Base-by-base conservation (phyloP, 768 basidiomycete genomes). In the Boletus sensibilis region DNA sequence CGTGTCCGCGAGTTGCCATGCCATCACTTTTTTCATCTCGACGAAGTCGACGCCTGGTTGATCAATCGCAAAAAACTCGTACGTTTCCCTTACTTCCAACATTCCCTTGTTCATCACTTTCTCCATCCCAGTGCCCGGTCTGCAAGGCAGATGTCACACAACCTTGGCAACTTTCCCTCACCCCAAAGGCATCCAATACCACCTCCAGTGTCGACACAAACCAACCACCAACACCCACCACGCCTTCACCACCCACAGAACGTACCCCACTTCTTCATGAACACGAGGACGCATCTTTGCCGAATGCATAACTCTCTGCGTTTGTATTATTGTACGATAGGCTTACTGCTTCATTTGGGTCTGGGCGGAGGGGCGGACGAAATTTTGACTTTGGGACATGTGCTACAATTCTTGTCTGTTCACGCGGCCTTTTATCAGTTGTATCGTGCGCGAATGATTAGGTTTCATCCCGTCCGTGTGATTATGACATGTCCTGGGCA, bases 91-190 rank as follows among this genome's bases (percentile, higher is more conserved):
- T 50, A 20, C 34, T 33, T 33, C 2, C n/a, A 39, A 23, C 1
- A 34, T 42, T 56, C 45, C 53, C 56, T 52, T 49, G 34, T 29
- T 53, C 59, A 29, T 57, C 20, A 56, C 52, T 1, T 16, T 50
- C 35, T 40, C 23, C 41, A 12, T 51, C 29, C 50, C 61, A 96
- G 93, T 97, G 94, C 64, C 94, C 94, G 6, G 79, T 94, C 3
- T 97, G 94, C 75, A 92, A 95, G 71, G 86, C 90, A 47, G 94
- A 97, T 67, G 92, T 97, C 46, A 96, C 94, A 1, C 82, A 84
- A 57, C 82, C 85, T 12, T 72, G 71, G 58, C 65, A 68, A 7
- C 64, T 64, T 35, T 60, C 55, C 64, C 65, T 57, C n/a, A 20
- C 38, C 11, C 45, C 58, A 47, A 65, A 67, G 39, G 9, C 49